Base-by-base conservation (phyloP, 1,284 basidiomycete genomes). In the Pseudozyma sp. region DNA sequence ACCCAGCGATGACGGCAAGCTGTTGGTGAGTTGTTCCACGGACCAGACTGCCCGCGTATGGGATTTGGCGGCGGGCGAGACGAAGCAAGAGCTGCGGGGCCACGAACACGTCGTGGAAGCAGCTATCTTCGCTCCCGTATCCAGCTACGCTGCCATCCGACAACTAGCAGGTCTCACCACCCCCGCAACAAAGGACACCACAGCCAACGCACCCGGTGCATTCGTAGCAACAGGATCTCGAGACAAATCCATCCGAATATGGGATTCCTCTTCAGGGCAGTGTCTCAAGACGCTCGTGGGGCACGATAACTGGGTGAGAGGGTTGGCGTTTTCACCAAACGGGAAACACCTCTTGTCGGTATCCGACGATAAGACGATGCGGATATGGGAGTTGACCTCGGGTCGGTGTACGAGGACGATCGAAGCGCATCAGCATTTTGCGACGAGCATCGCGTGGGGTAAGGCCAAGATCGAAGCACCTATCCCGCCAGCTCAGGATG, bases 31-130 rank as follows among this genome's bases (percentile, higher is more conserved):
- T 78, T 91, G 90, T 68, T 93, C 92, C 14, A 93, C 91, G 79
- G 94, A 96, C 84, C 84, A 95, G 92, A 94, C 92, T 33, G 90
- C 91, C 34, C 88, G 92, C 29, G 87, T 95, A 71, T 94, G 92
- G 89, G 92, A 96, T 77, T 87, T 90, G 0, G 84, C 89, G 51
- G 89, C 88, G 8, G 93, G 92, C 17, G 90, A 93, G 80, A 89
- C 89, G 39, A 94, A 94, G 84, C 87, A 89, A 79, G 93, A 94
- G 77, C 87, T 96, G 79, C 87, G 93, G 57, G 94, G 93, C 0
- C 94, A 96, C 81, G 93, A 94, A 52, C 90, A 95, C 83, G 91
- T 92, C 19, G 89, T 96, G 14, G 93, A 95, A 83, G 90, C 89
- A 42, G 91, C 91, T 13, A 89, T 90, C 9, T 95, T 95, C 82